Evolutionary conservation across 2,329 filamentous ascomycete genomes (phyloP).

Genomic region (Fusarium vanettenii): DNA sequence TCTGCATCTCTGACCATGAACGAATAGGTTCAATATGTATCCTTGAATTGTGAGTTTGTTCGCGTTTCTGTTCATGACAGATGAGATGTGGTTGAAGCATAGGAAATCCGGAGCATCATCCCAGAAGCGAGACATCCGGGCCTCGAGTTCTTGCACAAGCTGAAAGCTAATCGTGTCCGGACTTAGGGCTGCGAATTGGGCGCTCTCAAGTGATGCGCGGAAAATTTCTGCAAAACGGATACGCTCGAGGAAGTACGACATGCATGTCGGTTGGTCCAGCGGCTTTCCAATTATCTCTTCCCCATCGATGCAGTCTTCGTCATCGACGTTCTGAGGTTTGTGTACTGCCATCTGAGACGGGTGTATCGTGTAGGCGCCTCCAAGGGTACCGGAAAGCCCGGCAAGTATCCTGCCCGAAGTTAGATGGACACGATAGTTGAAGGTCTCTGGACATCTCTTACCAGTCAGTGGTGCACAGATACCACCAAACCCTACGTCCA

Average conservation of each 20-base stretch:
- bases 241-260: constrained; percentile 50
- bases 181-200: constrained; percentile 31
- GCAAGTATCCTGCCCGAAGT: constrained; percentile 46
- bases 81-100: constrained; percentile 25
- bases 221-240: constrained; percentile 50
- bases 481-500: constrained; percentile 55
- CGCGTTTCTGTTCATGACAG: not conserved
- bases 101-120: constrained; percentile 41
- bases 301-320: constrained; percentile 46
- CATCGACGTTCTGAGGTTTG: constrained; percentile 50
- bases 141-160: constrained; percentile 46
- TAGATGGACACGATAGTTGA: not conserved
- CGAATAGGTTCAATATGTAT: constrained; percentile 43
- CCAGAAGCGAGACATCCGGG: constrained; percentile 36
- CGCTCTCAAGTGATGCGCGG: constrained; percentile 47
- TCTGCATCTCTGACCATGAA: constrained; percentile 46
- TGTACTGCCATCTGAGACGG: constrained; percentile 51
- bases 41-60: constrained; percentile 39
- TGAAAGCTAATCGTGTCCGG: constrained; percentile 45
- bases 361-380: constrained; percentile 48
- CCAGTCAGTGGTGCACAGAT: constrained; percentile 54
- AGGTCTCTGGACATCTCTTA: constrained; percentile 11
- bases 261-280: constrained; percentile 37
- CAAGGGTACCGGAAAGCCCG: constrained; percentile 47
- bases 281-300: constrained; percentile 43